Evolutionary conservation across 1,284 basidiomycete genomes (phyloP).

Genomic region (Melampsora larici-populina): DNA sequence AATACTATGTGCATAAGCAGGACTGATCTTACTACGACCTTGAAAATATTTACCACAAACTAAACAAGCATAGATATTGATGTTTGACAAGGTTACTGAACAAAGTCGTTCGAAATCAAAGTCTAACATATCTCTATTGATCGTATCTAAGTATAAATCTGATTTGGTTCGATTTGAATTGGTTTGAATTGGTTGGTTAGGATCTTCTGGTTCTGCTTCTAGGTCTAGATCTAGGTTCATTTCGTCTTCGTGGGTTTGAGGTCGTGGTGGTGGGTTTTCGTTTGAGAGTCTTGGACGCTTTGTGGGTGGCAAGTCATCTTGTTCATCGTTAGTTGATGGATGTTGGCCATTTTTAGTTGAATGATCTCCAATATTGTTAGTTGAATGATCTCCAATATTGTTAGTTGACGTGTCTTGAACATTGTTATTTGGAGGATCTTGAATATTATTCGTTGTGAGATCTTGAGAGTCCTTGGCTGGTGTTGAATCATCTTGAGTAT

Average conservation of each 20-base stretch:
- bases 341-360: neutral
- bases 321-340: neutral
- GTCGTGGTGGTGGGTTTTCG: neutral
- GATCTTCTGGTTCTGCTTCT: neutral
- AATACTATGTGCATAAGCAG: conserved; percentile 94
- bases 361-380: no score
- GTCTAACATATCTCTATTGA: conserved; percentile 64
- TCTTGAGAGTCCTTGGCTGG: neutral
- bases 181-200: neutral
- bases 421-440: neutral
- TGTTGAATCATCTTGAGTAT: neutral
- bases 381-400: neutral
- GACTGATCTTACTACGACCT: conserved; percentile 85
- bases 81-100: conserved; percentile 90
- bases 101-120: conserved; percentile 99
- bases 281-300: conserved; percentile 1
- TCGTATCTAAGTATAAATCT: conserved; percentile 42
- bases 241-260: neutral
- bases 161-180: neutral
- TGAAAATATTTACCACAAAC: conserved; percentile 99
- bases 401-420: neutral
- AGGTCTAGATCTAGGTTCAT: neutral
- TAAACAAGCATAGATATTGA: conserved; percentile 96
- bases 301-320: neutral
- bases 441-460: neutral